Evolutionary conservation across 352 stramenopile genomes (phyloP).

Genomic region (Pythium phragmiticola): DNA sequence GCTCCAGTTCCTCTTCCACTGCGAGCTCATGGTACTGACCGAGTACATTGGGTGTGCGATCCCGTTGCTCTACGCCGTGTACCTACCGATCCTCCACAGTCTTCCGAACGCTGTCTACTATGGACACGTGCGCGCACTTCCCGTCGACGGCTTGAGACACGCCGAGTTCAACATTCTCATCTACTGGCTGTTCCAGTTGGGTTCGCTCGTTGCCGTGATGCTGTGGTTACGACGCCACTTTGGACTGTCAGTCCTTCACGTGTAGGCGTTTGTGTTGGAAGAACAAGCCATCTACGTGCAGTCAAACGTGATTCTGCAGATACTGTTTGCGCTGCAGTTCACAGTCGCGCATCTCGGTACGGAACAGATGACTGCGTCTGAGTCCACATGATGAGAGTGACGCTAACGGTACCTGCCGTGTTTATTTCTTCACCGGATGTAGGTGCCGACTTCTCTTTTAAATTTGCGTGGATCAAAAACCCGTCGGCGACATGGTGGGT

Average conservation of each 20-base stretch:
- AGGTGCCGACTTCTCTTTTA: constrained; percentile 32
- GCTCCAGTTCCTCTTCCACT: constrained; percentile 26
- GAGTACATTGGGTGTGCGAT: constrained; percentile 34
- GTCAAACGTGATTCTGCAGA: constrained; percentile 23
- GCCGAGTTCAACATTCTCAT: constrained; percentile 14
- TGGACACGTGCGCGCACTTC: neutral
- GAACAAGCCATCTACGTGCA: constrained; percentile 28
- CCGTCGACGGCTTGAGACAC: neutral
- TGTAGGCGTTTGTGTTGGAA: constrained; percentile 33
- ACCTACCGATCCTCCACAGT: constrained; percentile 26
- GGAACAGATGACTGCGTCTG: too few relatives aligned
- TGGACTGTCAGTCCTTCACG: constrained; percentile 10
- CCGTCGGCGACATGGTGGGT: constrained; percentile 14
- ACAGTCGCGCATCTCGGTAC: constrained; percentile 22
- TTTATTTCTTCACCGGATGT: neutral
- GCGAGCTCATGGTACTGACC: constrained; percentile 28
- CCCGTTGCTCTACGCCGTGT: constrained; percentile 29
- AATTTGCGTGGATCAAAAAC: constrained; percentile 23
- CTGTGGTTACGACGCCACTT: constrained; percentile 21
- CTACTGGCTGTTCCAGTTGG: constrained; percentile 26
- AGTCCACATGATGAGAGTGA: neutral
- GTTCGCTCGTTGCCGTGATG: constrained; percentile 25
- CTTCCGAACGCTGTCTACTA: constrained; percentile 37
- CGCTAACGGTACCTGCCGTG: neutral
- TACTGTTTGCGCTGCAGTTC: constrained; percentile 30